A percentile compares a stretch with the other conserved stretches of the same genome.
phyloP scores from a whole-genome alignment of 768 basidiomycete species.

The Tricholoma hemisulphureum region DNA sequence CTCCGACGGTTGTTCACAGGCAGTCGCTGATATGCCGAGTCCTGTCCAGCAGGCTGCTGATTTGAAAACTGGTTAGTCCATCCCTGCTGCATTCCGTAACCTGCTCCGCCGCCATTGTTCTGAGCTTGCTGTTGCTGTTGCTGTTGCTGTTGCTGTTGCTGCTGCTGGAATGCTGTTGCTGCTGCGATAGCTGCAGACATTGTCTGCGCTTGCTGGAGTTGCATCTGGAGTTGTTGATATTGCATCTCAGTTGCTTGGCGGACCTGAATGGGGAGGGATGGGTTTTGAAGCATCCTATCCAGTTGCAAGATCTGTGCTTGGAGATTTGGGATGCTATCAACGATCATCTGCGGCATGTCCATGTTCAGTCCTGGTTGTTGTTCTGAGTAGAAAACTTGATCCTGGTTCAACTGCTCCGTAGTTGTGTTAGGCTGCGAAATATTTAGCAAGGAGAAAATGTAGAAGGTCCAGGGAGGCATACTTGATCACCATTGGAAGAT shows the following conservation, averaged over 20 bases:
- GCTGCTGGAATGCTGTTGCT: constrained; percentile 54
- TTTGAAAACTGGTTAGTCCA: constrained; percentile 51
- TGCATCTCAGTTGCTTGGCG: constrained; percentile 83
- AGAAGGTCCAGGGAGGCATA: constrained; percentile 17
- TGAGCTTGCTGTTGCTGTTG: constrained; percentile 52
- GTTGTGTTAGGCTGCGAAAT: constrained; percentile 12
- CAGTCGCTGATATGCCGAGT: constrained; percentile 84
- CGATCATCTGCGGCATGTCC: constrained; percentile 70
- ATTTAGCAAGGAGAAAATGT: not conserved
- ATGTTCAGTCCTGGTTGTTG: constrained; percentile 60
- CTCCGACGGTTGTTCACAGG: constrained; percentile 80
- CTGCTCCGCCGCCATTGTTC: constrained; percentile 36
- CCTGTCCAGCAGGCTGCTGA: constrained; percentile 66
- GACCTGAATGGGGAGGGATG: constrained; percentile 65
- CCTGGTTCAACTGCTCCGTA: constrained; percentile 26
- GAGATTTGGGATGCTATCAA: constrained; percentile 74
- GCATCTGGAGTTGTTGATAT: constrained; percentile 75
- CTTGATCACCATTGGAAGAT: constrained; percentile 35
- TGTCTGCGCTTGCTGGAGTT: constrained; percentile 76
- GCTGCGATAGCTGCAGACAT: constrained; percentile 64
- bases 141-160: constrained; percentile 48
- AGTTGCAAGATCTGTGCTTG: constrained; percentile 86
- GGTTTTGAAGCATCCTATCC: constrained; percentile 76
- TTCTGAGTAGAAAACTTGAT: constrained; percentile 72
- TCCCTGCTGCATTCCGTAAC: constrained; percentile 42